Percentiles rank a stretch among this genome's conserved stretches.
Evolutionary conservation across 176 grass and related monocot species (phyloP).

Genomic region (Otatea glauca): DNA sequence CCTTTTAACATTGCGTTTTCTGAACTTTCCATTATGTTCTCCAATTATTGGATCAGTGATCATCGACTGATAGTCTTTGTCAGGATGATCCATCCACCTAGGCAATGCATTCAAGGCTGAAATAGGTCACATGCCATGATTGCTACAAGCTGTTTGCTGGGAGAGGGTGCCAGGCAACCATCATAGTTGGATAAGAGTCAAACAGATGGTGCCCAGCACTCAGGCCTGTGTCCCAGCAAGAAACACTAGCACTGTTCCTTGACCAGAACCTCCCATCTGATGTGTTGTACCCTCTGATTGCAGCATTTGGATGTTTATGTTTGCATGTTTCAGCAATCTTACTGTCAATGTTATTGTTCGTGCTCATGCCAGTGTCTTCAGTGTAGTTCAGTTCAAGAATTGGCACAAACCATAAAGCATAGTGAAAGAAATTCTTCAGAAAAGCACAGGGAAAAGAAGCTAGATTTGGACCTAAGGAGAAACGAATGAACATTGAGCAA

Average conservation of each 20-base stretch:
- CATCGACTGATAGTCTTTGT: conserved; percentile 20
- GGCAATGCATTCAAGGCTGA: not conserved
- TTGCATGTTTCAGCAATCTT: not conserved
- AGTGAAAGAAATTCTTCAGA: not conserved
- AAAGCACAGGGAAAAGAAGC: not conserved
- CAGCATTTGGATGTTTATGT: not conserved
- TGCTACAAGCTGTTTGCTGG: conserved; percentile 31
- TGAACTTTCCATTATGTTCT: conserved; percentile 3
- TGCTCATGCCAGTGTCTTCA: not conserved
- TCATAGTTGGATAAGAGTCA: conserved; percentile 11
- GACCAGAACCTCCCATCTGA: not conserved
- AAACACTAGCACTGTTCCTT: not conserved
- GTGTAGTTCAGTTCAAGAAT: conserved; percentile 7
- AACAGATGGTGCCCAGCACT: not conserved
- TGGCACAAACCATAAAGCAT: not conserved
- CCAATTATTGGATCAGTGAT: conserved; percentile 32
- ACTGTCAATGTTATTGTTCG: not conserved
- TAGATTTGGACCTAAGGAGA: not conserved
- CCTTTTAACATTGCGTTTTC: conserved; percentile 18
- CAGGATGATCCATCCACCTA: conserved; percentile 12
- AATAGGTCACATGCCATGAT: conserved; percentile 38
- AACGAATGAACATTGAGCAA: conserved; percentile 17
- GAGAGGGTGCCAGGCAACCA: conserved; percentile 2
- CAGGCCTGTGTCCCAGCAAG: not conserved
- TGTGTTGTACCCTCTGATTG: not conserved